Base-by-base conservation (phyloP, 2,329 filamentous ascomycete species). In the Cercospora sp. region DNA sequence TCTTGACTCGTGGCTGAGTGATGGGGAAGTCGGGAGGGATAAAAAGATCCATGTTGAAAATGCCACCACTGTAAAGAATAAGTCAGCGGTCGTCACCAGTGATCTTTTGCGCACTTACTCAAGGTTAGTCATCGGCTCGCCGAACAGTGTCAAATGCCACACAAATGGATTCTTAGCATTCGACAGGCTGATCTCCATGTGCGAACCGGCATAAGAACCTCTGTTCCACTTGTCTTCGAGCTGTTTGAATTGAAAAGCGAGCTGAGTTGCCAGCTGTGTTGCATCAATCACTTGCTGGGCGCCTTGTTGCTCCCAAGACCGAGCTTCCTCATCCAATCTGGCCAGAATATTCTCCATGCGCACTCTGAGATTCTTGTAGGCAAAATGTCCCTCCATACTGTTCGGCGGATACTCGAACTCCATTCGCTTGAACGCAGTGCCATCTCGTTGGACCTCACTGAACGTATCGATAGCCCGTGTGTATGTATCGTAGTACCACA, bases 401-500 rank as follows among this genome's bases (percentile, higher is more conserved):
- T 98, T 99, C 68, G 84, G 87, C 0, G 78, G 76, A 51, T 87
- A 86, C 77, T 99, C 95, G 73, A 99, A 99, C 0, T 93, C 92
- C 92, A 97, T 97, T 61, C 86, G 86, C n/a, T 82, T 79, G 75
- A 99, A 98, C 0, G 78, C 69, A 42, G 87, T 82, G 2, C 87
- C 86, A 68, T 74, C 73, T 69, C 86, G 85, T 65, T 90, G 87
- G 72, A 91, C 88, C 28, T 82, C 79, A 31, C 81, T 79, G 30
- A 89, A 91, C 68, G 88, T 85, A 42, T 88, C 84, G 62, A 97
- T 89, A 1, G 90, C 86, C 3, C 86, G 82, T 23, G 95, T 82
- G 76, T 98, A 98, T 3, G 91, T 91, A 72, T 96, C 91, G 78
- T 92, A 97, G 80, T 98, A 98, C 95, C 95, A 98, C 13, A 98